phyloP scores from a whole-genome alignment of 2,329 filamentous ascomycete genomes.

The Sphaceloma murrayae region DNA sequence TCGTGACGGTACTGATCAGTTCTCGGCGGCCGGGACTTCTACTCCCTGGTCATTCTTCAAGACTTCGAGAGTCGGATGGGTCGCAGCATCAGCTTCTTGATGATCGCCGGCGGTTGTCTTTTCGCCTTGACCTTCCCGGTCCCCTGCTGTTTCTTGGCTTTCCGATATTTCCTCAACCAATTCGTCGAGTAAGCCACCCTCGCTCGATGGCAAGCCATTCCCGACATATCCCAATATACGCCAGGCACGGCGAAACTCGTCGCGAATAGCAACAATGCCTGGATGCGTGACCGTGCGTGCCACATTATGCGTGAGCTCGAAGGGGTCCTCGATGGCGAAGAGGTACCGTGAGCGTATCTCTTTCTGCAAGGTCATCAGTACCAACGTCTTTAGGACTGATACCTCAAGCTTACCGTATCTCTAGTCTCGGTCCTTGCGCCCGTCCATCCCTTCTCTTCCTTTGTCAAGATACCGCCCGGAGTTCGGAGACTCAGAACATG shows the following conservation, averaged over 20 bases:
- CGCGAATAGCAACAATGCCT: constrained; percentile 70
- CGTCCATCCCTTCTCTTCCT: constrained; percentile 75
- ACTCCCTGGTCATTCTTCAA: too few relatives aligned
- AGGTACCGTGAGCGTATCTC: constrained; percentile 72
- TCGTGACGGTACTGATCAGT: too few relatives aligned
- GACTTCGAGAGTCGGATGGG: too few relatives aligned
- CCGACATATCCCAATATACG: constrained; percentile 53
- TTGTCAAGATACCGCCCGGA: constrained; percentile 57
- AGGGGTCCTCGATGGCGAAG: constrained; percentile 86
- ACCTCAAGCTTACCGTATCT: constrained; percentile 33
- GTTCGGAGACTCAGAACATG: constrained; percentile 72
- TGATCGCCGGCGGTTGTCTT: too few relatives aligned
- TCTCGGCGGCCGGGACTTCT: too few relatives aligned
- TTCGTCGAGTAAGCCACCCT: constrained; percentile 26
- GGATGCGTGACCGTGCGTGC: constrained; percentile 75
- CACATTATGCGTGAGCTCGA: constrained; percentile 80
- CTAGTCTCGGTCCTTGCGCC: constrained; percentile 61
- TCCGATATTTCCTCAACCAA: constrained; percentile 18
- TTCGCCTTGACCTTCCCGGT: too few relatives aligned
- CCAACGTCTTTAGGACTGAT: background rate
- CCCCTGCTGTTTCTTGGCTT: too few relatives aligned
- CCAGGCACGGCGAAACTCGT: constrained; percentile 77
- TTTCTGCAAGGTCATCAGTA: constrained; percentile 33
- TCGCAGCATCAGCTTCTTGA: too few relatives aligned
- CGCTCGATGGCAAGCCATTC: constrained; percentile 25